Evolutionary conservation across 1,284 basidiomycete species (phyloP).

Genomic region (Singerocomus inundabilis): DNA sequence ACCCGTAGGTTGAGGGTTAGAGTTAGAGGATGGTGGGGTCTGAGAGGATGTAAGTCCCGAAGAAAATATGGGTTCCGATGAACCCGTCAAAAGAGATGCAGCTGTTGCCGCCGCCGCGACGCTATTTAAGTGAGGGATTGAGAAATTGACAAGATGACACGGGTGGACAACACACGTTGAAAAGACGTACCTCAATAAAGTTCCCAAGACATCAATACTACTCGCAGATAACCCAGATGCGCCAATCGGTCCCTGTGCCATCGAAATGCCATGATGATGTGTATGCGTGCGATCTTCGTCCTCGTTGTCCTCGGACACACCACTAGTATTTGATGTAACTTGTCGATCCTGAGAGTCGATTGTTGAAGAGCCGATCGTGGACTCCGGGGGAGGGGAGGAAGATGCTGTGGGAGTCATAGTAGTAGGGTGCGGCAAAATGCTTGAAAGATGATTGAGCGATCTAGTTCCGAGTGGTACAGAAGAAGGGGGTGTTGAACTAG

Average conservation of each 20-base stretch:
- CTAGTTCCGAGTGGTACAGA: slow-evolving; percentile 30
- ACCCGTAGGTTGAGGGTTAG: slow-evolving; percentile 12
- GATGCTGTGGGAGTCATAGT: slow-evolving; percentile 30
- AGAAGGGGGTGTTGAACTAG: slow-evolving; percentile 25
- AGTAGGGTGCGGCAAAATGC: slow-evolving; percentile 42
- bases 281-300: slow-evolving; percentile 13
- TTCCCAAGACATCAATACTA: slow-evolving; percentile 76
- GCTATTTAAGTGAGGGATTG: slow-evolving; percentile 35
- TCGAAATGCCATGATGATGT: slow-evolving; percentile 18
- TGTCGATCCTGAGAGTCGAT: slow-evolving; percentile 8
- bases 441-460: slow-evolving; percentile 41
- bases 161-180: neutral
- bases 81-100: slow-evolving; percentile 66
- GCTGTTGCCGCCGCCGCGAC: slow-evolving; percentile 80
- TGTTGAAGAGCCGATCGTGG: slow-evolving; percentile 2
- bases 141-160: neutral
- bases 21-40: slow-evolving; percentile 13
- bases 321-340: neutral
- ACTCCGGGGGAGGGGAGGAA: slow-evolving; percentile 9
- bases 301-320: slow-evolving; percentile 12
- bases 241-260: slow-evolving; percentile 26
- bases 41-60: slow-evolving; percentile 42
- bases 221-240: slow-evolving; percentile 52
- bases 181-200: slow-evolving; percentile 62
- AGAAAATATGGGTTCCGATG: slow-evolving; percentile 57